Evolutionary conservation across 78 protist species (phyloP).

Genomic region (Dictyostelium citrinum): DNA sequence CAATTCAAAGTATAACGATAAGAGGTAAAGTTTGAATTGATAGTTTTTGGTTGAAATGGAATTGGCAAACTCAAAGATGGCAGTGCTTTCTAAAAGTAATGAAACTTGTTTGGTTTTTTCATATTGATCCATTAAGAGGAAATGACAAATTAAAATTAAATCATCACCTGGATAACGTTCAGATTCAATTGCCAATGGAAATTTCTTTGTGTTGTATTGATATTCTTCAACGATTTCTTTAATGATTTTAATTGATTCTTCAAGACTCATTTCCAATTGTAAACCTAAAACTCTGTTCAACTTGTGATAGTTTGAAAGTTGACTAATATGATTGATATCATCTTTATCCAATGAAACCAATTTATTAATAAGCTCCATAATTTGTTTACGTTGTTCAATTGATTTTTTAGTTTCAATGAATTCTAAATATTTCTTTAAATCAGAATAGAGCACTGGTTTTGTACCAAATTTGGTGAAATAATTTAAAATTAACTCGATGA

Average conservation of each 20-base stretch:
- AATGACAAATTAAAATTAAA: slow-evolving; percentile 6
- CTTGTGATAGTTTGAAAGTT: slow-evolving; percentile 22
- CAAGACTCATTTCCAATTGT: background rate
- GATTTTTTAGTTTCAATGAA: background rate
- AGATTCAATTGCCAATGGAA: slow-evolving; percentile 8
- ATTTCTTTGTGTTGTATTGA: background rate
- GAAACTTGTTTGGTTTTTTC: background rate
- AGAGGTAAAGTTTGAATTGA: slow-evolving; percentile 36
- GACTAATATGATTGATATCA: background rate
- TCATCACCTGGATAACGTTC: slow-evolving; percentile 70
- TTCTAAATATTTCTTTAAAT: slow-evolving; percentile 20
- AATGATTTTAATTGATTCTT: background rate
- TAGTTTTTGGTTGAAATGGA: slow-evolving; percentile 14
- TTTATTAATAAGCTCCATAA: background rate
- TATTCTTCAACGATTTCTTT: background rate
- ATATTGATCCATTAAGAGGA: slow-evolving; percentile 12
- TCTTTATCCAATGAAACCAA: background rate
- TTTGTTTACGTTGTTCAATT: background rate
- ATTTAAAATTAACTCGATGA: background rate
- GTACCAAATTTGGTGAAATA: slow-evolving; percentile 51
- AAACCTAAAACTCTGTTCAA: background rate
- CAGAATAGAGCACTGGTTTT: slow-evolving; percentile 40
- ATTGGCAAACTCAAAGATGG: slow-evolving; percentile 24
- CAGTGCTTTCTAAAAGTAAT: background rate
- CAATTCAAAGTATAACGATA: background rate